Percentiles rank a stretch among this genome's conserved stretches.
phyloP scores from a whole-genome alignment of 805 yeast genomes.

The Ogataea naganishii region DNA sequence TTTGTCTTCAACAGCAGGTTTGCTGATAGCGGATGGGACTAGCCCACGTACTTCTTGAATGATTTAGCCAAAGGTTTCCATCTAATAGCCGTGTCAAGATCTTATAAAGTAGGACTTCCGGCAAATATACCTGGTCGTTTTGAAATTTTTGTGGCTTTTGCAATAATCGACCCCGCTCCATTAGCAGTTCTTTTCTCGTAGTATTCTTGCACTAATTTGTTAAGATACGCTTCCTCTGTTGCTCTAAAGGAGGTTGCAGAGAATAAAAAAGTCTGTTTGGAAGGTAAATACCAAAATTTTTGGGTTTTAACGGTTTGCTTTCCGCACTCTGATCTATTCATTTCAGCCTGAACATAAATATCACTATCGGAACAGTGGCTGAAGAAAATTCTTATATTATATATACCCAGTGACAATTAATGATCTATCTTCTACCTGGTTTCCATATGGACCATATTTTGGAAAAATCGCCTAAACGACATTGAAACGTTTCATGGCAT shows the following conservation, averaged over 20 bases:
- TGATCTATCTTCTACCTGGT: no score
- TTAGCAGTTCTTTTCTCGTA: slow-evolving; percentile 38
- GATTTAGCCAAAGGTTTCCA: slow-evolving; percentile 28
- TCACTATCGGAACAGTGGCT: no score
- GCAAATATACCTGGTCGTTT: slow-evolving; percentile 12
- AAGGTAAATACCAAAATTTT: neutral
- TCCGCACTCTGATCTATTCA: slow-evolving; percentile 24
- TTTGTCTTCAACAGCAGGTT: no score
- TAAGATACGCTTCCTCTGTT: slow-evolving; percentile 22
- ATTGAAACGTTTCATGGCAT: no score
- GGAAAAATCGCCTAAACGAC: no score
- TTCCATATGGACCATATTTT: no score
- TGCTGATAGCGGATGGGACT: no score
- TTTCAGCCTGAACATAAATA: no score
- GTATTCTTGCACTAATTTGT: slow-evolving; percentile 32
- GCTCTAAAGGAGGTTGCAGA: slow-evolving; percentile 9
- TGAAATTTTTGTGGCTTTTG: slow-evolving; percentile 4
- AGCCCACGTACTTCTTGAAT: slow-evolving; percentile 33
- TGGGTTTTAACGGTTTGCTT: neutral
- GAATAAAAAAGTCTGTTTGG: slow-evolving; percentile 11
- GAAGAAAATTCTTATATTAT: no score
- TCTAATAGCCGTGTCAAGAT: slow-evolving; percentile 33
- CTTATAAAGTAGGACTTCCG: slow-evolving; percentile 36
- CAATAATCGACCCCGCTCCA: slow-evolving; percentile 42
- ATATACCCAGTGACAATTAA: no score